Base-by-base conservation (phyloP, 305 asterid genomes). In the Rubia tinctorum region DNA sequence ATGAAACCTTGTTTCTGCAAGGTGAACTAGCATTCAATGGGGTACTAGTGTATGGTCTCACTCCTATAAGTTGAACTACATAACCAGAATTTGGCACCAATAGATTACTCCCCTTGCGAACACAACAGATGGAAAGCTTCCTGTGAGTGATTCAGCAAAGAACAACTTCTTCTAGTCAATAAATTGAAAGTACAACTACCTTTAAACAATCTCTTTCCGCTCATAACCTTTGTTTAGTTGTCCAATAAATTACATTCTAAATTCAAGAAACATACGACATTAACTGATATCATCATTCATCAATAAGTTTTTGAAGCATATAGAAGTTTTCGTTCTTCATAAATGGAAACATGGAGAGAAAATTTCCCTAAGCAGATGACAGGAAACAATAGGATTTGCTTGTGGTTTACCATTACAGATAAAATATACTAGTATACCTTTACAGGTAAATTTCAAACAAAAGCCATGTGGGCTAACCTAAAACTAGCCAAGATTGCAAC, bases 41-140 rank as follows among this genome's bases (percentile, higher is more conserved):
- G 13, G 61, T 39, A 53, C 60, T 53, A 20, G 73, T 43, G 68
- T 59, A 71, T 37, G 71, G 77, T 23, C 67, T 66, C 53, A 73
- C 66, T 37, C 8, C 73, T 51, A 76, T 56, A 70, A 69, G 73
- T 66, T 78, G 86, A 76, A 77, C 80, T 77, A 77, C 79, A 77
- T 72, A 79, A 63, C 72, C 77, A 43, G 80, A 71, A 45, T 65
- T 75, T 25, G 74, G 82, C 27, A 76, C 56, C 78, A 43, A 74
- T 71, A 15, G 84, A 56, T 69, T 20, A 49, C 40, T 39, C 45
- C 66, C 63, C 75, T 71, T 66, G 71, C 70, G 78, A 55, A 81
- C 72, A 27, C 78, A 85, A 76, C 83, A 69, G 79, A 80, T 79
- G 73, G 83, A 80, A 65, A 82, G 75, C 79, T 89, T 88, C 90